Evolutionary conservation across 2,329 filamentous ascomycete genomes (phyloP), one percentile per base, ranked within the genome.

Genomic region (Aspergillus cejpii): DNA sequence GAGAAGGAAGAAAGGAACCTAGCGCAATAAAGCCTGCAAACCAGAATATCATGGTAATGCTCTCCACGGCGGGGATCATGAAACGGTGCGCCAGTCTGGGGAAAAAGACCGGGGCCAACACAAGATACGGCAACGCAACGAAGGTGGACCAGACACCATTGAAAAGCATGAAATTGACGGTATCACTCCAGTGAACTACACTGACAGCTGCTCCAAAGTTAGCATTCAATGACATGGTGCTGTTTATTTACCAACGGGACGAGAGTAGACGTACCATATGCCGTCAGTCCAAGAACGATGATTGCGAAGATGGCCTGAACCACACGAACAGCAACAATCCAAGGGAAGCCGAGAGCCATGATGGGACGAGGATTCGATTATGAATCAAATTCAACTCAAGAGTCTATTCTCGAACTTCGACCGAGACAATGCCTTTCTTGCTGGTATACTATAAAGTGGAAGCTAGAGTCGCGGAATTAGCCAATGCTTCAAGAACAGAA

Each of bases 11-110:
- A 44, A 74, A 74, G 15, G 81, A 83, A 0, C 84, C 87, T 8
- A 90, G 67, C 0, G 87, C 87, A 53, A 94, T 82, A 57, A 88
- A 85, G 5, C 87, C 88, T 0, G 84, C 83, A 61, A 96, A 92
- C 89, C 89, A 95, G 73, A 94, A 94, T 45, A 94, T 74, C 69
- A 84, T 83, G 7, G 87, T 92, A 19, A 92, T 54, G 37, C 72
- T 73, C 59, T 94, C 85, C 24, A 87, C 73, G 1, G 59, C 81
- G 14, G 90, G 71, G 12, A 88, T 78, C 36, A 75, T 79, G 40
- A 80, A 78, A 41, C 75, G 77, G 64, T 87, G 80, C 56, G 82
- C 81, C 8, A 80, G 57, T 19, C 71, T 70, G 3, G 77, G 73
- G 56, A 81, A 72, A 66, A 81, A 82, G 34, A 78, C 70, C 1